Conservation (phyloP, 1,284 basidiomycete species). For the Ganoderma boninense region DNA sequence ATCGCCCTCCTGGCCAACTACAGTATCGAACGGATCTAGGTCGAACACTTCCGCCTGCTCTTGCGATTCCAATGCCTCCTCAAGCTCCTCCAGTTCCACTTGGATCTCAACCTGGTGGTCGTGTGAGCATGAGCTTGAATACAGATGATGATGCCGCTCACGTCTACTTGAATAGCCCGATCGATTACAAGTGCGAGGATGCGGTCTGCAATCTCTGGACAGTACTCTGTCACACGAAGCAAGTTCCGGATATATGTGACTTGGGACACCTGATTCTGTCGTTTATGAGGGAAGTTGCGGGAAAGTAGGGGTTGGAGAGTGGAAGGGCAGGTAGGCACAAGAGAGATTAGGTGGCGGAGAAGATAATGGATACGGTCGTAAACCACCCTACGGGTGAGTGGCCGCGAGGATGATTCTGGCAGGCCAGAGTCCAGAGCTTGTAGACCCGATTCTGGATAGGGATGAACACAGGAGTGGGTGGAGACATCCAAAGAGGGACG, state of each 20-base stretch:
- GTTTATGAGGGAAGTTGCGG: slow-evolving; percentile 92
- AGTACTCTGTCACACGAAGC: slow-evolving; percentile 87
- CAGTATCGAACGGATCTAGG: slow-evolving; percentile 84
- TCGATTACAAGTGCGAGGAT: slow-evolving; percentile 90
- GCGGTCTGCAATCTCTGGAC: slow-evolving; percentile 87
- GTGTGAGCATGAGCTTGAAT: slow-evolving; percentile 15
- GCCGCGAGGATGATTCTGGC: slow-evolving; percentile 69
- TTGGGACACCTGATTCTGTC: slow-evolving; percentile 84
- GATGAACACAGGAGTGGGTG: slow-evolving; percentile 20
- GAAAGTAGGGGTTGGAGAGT: slow-evolving; percentile 88
- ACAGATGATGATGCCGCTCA: slow-evolving; percentile 53
- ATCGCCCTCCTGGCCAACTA: slow-evolving; percentile 76
- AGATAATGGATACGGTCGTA: slow-evolving; percentile 92
- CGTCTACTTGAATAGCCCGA: slow-evolving; percentile 94
- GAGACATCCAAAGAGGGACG: slow-evolving; percentile 43
- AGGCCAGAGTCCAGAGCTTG: slow-evolving; percentile 64
- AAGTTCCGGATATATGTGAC: slow-evolving; percentile 94
- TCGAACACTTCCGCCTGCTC: slow-evolving; percentile 76
- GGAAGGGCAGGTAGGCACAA: slow-evolving; percentile 90
- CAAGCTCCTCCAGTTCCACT: slow-evolving; percentile 92
- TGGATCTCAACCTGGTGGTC: slow-evolving; percentile 90
- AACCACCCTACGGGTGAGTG: slow-evolving; percentile 83
- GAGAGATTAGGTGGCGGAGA: slow-evolving; percentile 83
- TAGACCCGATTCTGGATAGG: slow-evolving; percentile 69
- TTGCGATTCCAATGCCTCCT: slow-evolving; percentile 66